Percentiles rank a stretch among this genome's conserved stretches.
phyloP scores from a whole-genome alignment of 1,284 basidiomycete species.

The Marasmius fiardii region DNA sequence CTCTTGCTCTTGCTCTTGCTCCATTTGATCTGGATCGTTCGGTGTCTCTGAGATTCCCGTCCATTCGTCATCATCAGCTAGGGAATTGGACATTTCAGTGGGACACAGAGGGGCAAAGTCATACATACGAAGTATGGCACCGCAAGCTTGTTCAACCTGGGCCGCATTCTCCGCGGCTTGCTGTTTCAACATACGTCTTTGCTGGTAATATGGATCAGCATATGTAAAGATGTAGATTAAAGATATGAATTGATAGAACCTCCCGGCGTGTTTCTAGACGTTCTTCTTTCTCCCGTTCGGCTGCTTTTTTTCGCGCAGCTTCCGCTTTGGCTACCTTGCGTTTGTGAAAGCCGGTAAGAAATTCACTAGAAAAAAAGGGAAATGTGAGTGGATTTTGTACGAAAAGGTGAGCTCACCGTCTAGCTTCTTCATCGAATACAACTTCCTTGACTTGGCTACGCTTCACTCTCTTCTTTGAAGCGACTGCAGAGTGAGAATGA shows the following conservation, averaged over 20 bases:
- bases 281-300: conserved; percentile 66
- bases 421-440: conserved; percentile 73
- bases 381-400: conserved; percentile 10
- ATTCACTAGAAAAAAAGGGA: conserved; percentile 51
- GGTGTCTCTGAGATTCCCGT: conserved; percentile 29
- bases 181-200: conserved; percentile 67
- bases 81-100: conserved; percentile 8
- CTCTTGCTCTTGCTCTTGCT: conserved; percentile 50
- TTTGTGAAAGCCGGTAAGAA: conserved; percentile 85
- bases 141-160: conserved; percentile 69
- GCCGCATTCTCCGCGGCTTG: conserved; percentile 67
- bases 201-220: conserved; percentile 35
- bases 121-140: conserved; percentile 30
- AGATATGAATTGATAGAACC: conserved; percentile 36
- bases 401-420: conserved; percentile 45
- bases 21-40: conserved; percentile 26
- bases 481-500: conserved; percentile 53
- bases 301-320: conserved; percentile 62
- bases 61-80: conserved; percentile 37
- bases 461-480: conserved; percentile 58
- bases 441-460: conserved; percentile 64
- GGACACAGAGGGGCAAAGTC: conserved; percentile 10
- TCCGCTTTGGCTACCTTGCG: conserved; percentile 77
- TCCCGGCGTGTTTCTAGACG: conserved; percentile 65
- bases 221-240: conserved; percentile 11